Base-by-base conservation (phyloP, 2,329 filamentous ascomycete genomes). In the Rutstroemia sp. region DNA sequence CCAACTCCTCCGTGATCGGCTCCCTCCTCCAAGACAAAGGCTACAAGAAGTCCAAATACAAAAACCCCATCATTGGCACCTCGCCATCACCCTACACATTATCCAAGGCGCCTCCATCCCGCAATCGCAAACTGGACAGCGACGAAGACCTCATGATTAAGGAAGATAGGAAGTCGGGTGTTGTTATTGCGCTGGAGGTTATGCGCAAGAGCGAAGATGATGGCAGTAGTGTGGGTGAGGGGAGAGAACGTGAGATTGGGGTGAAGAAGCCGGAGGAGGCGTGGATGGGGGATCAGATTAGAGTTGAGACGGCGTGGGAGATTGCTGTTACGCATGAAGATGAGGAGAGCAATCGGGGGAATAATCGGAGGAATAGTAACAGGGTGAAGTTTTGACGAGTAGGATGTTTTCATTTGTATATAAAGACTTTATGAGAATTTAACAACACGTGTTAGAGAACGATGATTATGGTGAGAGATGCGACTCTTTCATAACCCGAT, bases 21-120 rank as follows among this genome's bases (percentile, higher is more conserved):
- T 95, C 91, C 0, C 96, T 97, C 64, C 83, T 96, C 30, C 83
- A 92, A 14, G 92, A 96, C 68, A 83, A 89, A 51, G 94, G 92
- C 25, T 76, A 90, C 52, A 97, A 97, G 76, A 95, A 94, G 72
- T 78, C 79, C 51, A 95, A 91, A 68, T 96, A 88, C 72, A 85
- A 47, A 19, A 25, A 34, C 38, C 19, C 14, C 5, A 16, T 19
- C 42, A 19, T 16, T 23, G 25, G 44, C 30, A 37, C 23, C 17
- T 44, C 17, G 9, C 41, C 41, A 23, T 44, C 41, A 12, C 19
- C 41, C 51, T 42, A 54, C 17, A 19, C 48, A 17, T 23, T 16
- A 12, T 51, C 47, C 2, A 34, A 23, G 6, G 16, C 39, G 6
- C 47, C 27, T 12, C 30, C 47, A 37, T 39, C 46, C 4, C 39